Evolutionary conservation across 2,329 filamentous ascomycete genomes (phyloP), one percentile per base, ranked within the genome.

Genomic region (Annulohypoxylon truncatum): DNA sequence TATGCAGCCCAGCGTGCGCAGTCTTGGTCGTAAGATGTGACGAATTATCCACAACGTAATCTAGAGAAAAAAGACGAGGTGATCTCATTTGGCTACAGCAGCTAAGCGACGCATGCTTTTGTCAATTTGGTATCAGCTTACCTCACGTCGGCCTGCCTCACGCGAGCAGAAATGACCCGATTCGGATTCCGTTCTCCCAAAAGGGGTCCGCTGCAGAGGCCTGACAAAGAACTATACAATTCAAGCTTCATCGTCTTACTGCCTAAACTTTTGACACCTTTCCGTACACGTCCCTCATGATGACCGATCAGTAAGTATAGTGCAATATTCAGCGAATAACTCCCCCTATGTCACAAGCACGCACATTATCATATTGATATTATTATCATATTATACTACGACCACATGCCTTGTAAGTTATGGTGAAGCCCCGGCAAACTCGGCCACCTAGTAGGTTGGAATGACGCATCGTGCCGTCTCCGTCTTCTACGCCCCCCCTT

Each of bases 201-300:
- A 73, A 73, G 69, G 65, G 67, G 72, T 46, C 58, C 61, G 61
- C 46, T 73, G 72, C 72, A 74, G 72, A 72, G 68, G 68, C 72
- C 68, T 68, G 64, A 73, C 69, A 65, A 70, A 68, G 68, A 63
- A 67, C 63, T 63, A 63, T 67, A 63, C 61, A 40, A 62, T 64
- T 59, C 26, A 60, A 42, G 48, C 46, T n/a, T 58, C 47, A 33
- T 61, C 35, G 40, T 53, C 52, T 68, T 63, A 22, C 54, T 54
- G 67, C 56, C 64, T 67, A 60, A 62, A 35, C 52, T 29, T 52
- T 55, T 28, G 57, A 57, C 33, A 52, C 18, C 57, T 55, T 48
- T 64, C 56, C 33, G 42, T 51, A 61, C 57, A 20, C 48, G 53
- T 52, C 57, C 46, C 48, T 24, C 4, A 31, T 46, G 42, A 64